Conservation (phyloP, 2,329 filamentous ascomycete species). For the Plenodomus biglobosus region DNA sequence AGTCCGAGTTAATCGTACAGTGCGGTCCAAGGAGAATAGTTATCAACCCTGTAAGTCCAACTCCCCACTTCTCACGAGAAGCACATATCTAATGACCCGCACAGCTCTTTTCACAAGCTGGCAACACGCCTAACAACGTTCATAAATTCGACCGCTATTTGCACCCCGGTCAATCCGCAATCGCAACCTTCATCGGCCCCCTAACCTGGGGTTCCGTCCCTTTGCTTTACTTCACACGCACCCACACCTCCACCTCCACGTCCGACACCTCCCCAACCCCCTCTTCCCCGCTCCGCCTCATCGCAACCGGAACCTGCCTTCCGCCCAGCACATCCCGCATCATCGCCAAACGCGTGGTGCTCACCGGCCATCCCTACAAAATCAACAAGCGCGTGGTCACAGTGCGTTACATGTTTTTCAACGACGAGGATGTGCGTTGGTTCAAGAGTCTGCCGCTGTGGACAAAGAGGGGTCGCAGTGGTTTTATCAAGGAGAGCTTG, state of each 20-base stretch:
- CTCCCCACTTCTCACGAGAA: neutral
- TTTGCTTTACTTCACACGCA: slow-evolving; percentile 78
- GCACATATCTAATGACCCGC: neutral
- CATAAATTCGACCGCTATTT: slow-evolving; percentile 95
- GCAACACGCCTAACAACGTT: slow-evolving; percentile 91
- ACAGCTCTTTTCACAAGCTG: slow-evolving; percentile 77
- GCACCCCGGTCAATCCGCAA: slow-evolving; percentile 84
- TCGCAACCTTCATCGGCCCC: slow-evolving; percentile 87
- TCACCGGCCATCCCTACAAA: slow-evolving; percentile 96
- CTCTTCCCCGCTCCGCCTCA: slow-evolving; percentile 61
- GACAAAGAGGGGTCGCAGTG: slow-evolving; percentile 85
- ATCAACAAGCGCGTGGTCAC: slow-evolving; percentile 98
- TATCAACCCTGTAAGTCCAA: slow-evolving; percentile 66
- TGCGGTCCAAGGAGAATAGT: slow-evolving; percentile 84
- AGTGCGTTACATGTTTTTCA: slow-evolving; percentile 99
- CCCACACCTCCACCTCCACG: slow-evolving; percentile 36
- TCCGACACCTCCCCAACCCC: slow-evolving; percentile 11
- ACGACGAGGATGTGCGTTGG: slow-evolving; percentile 90
- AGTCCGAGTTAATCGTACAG: slow-evolving; percentile 89
- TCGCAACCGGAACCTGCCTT: slow-evolving; percentile 85
- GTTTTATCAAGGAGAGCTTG: slow-evolving; percentile 89
- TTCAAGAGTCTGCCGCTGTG: slow-evolving; percentile 96
- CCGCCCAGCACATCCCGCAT: slow-evolving; percentile 74
- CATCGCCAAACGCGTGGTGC: slow-evolving; percentile 88
- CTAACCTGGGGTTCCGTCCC: slow-evolving; percentile 93